phyloP scores from a whole-genome alignment of 148 eudicot species.

The Camellia japonica region DNA sequence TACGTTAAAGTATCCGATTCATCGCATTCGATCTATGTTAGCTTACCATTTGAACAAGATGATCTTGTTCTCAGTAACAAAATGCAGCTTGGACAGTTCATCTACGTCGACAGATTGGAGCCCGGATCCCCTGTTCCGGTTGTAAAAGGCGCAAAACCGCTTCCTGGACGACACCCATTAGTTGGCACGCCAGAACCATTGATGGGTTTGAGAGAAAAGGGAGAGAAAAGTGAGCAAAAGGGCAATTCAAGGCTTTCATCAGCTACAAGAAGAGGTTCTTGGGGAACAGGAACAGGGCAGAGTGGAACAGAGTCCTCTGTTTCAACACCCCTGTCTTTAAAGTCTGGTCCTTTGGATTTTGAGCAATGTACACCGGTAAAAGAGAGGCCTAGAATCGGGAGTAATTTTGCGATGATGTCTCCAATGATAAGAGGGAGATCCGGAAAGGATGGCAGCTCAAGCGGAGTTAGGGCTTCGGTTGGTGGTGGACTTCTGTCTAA shows the following conservation, averaged over 20 bases:
- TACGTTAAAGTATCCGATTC: constrained; percentile 85
- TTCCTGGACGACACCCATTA: constrained; percentile 85
- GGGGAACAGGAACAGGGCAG: constrained; percentile 56
- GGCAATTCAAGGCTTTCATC: constrained; percentile 23
- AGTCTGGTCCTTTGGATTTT: constrained; percentile 71
- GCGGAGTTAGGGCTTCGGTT: constrained; percentile 54
- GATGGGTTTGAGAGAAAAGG: constrained; percentile 58
- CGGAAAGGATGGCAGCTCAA: constrained; percentile 33
- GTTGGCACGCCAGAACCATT: constrained; percentile 85
- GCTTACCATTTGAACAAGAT: constrained; percentile 77
- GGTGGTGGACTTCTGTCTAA: constrained; percentile 49
- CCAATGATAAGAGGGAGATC: constrained; percentile 52
- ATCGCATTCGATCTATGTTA: constrained; percentile 80
- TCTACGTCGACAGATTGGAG: constrained; percentile 67
- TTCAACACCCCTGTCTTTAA: constrained; percentile 41
- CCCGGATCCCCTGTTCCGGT: constrained; percentile 87
- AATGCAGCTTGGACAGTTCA: constrained; percentile 86
- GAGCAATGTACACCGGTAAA: constrained; percentile 80
- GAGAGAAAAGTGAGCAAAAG: constrained; percentile 44
- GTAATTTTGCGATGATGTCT: constrained; percentile 51
- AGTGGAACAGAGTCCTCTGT: constrained; percentile 22
- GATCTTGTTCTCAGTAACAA: constrained; percentile 84
- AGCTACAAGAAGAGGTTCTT: constrained; percentile 67
- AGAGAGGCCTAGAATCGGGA: constrained; percentile 44
- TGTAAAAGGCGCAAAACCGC: constrained; percentile 63